Evolutionary conservation across 2,329 filamentous ascomycete genomes (phyloP).

Genomic region (Tolypocladium pustulatum): DNA sequence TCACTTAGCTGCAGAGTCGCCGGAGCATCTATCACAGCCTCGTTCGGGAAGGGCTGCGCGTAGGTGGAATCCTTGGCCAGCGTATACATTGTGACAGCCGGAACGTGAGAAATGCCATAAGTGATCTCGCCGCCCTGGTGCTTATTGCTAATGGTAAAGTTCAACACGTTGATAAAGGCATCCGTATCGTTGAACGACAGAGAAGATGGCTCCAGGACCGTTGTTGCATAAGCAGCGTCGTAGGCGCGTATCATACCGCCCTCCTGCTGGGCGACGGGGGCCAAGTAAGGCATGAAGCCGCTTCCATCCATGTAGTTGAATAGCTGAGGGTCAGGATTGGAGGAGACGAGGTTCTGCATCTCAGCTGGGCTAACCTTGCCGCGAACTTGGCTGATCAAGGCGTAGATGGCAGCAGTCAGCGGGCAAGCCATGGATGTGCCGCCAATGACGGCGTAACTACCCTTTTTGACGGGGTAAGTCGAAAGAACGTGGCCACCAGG

Average conservation of each 20-base stretch:
- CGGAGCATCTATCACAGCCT: conserved; percentile 23
- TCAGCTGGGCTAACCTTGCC: conserved; percentile 28
- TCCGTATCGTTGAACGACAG: conserved; percentile 51
- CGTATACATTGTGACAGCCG: conserved; percentile 40
- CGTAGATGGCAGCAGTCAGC: conserved; percentile 25
- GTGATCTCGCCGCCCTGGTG: conserved; percentile 35
- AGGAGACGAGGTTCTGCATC: conserved; percentile 26
- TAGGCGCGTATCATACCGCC: conserved; percentile 34
- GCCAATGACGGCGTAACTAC: conserved; percentile 27
- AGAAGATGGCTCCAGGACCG: conserved; percentile 37
- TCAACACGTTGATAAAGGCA: conserved; percentile 31
- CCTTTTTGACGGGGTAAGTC: conserved; percentile 29
- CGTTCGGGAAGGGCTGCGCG: conserved; percentile 28
- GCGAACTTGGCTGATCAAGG: conserved; percentile 29
- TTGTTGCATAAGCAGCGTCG: conserved; percentile 41
- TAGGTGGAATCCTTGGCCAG: conserved; percentile 16
- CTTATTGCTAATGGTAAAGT: conserved; percentile 42
- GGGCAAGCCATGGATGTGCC: conserved; percentile 39
- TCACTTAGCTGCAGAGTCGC: conserved; percentile 14
- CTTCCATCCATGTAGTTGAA: conserved; percentile 25
- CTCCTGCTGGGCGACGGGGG: conserved; percentile 45
- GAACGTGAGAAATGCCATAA: conserved; percentile 36
- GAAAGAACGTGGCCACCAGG: conserved; percentile 31
- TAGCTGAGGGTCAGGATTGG: conserved; percentile 26
- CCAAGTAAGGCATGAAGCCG: conserved; percentile 21